Evolutionary conservation across 2,329 filamentous ascomycete species (phyloP).

Genomic region (Sclerotinia borealis): DNA sequence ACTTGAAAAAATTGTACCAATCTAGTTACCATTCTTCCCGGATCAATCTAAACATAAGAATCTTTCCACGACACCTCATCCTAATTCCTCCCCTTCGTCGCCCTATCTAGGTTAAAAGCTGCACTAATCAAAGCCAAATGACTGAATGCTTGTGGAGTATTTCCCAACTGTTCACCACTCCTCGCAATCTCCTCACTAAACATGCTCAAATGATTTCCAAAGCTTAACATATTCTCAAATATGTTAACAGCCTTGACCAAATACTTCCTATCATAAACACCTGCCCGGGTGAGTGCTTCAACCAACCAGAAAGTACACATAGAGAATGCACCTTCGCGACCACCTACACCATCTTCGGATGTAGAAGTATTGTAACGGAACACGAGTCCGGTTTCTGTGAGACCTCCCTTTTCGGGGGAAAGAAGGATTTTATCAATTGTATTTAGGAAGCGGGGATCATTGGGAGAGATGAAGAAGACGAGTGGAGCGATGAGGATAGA

Average conservation of each 20-base stretch:
- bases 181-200: conserved; percentile 74
- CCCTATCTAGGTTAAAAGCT: conserved; percentile 67
- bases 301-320: conserved; percentile 85
- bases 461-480: conserved; percentile 74
- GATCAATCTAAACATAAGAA: background rate
- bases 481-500: conserved; percentile 70
- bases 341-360: conserved; percentile 67
- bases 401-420: conserved; percentile 66
- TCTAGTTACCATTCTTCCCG: background rate
- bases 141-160: conserved; percentile 74
- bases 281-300: conserved; percentile 66
- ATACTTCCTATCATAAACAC: conserved; percentile 59
- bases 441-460: conserved; percentile 67
- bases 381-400: conserved; percentile 69
- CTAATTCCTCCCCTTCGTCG: conserved; percentile 14
- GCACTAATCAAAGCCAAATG: conserved; percentile 71
- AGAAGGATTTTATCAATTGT: conserved; percentile 68
- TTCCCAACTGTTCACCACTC: conserved; percentile 70
- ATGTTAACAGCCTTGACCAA: conserved; percentile 56
- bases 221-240: conserved; percentile 73
- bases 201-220: conserved; percentile 71
- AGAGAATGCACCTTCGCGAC: conserved; percentile 68
- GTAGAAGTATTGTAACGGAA: conserved; percentile 67
- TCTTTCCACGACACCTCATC: background rate
- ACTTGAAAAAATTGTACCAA: background rate